Percentiles rank a stretch among this genome's conserved stretches.
Evolutionary conservation across 164 flowering plant species (phyloP).

Genomic region (Stephania cephalantha): DNA sequence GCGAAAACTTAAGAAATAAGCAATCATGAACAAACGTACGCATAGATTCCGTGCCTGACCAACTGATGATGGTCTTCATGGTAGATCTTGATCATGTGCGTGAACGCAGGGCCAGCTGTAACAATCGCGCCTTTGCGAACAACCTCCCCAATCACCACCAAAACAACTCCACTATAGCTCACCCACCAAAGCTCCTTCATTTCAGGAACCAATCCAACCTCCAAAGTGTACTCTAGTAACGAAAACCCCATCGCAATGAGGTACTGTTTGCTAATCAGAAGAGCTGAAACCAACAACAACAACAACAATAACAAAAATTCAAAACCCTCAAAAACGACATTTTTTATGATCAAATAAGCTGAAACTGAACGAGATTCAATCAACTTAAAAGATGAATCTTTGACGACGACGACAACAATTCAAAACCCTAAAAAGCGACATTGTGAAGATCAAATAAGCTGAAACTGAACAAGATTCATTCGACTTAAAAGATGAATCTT

Average conservation of each 20-base stretch:
- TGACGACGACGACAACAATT: neutral
- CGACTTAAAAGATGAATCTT: neutral
- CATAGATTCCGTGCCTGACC: conserved; percentile 72
- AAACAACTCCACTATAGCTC: conserved; percentile 61
- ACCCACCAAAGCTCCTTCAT: conserved; percentile 75
- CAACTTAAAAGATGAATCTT: too few relatives aligned
- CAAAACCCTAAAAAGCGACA: neutral
- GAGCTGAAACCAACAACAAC: conserved; percentile 29
- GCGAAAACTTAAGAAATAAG: too few relatives aligned
- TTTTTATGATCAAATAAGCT: neutral
- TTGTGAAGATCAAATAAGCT: neutral
- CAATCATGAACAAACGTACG: conserved; percentile 11
- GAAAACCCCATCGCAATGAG: conserved; percentile 67
- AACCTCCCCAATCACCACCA: conserved; percentile 78
- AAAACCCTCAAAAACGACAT: neutral
- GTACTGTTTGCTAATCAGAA: conserved; percentile 70
- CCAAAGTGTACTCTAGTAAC: conserved; percentile 60
- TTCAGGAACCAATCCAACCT: conserved; percentile 51
- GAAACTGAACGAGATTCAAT: neutral
- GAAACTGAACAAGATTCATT: neutral
- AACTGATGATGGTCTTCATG: conserved; percentile 61
- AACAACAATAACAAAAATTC: neutral
- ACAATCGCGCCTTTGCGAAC: conserved; percentile 70
- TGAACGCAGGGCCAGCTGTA: conserved; percentile 83
- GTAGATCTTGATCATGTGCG: conserved; percentile 60